Evolutionary conservation across 1,284 basidiomycete species (phyloP).

Genomic region (Boletus smithii): DNA sequence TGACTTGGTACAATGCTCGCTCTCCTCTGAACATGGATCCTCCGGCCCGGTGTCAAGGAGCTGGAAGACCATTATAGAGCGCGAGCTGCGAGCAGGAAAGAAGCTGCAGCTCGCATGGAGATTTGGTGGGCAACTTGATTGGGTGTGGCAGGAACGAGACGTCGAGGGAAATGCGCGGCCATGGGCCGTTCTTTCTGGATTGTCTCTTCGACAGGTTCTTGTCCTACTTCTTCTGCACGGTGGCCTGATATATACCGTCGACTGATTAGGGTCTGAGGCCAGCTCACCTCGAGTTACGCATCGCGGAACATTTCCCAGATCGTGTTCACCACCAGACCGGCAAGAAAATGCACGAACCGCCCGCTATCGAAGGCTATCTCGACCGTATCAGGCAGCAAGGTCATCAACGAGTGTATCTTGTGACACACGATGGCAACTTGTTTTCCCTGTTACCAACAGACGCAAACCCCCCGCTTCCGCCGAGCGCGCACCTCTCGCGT

Average conservation of each 20-base stretch:
- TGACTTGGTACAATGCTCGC: conserved; percentile 50
- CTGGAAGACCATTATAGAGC: conserved; percentile 61
- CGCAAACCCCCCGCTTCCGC: conserved; percentile 69
- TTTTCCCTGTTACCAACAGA: conserved; percentile 55
- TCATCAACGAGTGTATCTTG: conserved; percentile 65
- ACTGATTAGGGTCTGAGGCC: conserved; percentile 43
- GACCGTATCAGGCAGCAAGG: conserved; percentile 62
- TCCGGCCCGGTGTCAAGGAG: conserved; percentile 34
- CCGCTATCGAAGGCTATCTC: conserved; percentile 76
- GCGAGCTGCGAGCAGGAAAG: conserved; percentile 51
- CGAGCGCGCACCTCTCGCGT: conserved; percentile 43
- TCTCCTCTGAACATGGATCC: conserved; percentile 41
- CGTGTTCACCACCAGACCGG: conserved; percentile 54
- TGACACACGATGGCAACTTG: conserved; percentile 70
- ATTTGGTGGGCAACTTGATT: conserved; percentile 67
- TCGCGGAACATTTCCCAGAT: conserved; percentile 63
- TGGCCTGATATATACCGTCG: conserved; percentile 11
- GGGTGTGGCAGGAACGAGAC: conserved; percentile 73
- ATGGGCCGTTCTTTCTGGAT: conserved; percentile 72
- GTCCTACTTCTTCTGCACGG: neutral
- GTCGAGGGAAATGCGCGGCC: conserved; percentile 57
- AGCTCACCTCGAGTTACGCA: conserved; percentile 68
- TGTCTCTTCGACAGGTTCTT: conserved; percentile 65
- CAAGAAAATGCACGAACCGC: conserved; percentile 60
- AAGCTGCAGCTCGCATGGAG: conserved; percentile 78